Conservation (phyloP, 1,284 basidiomycete species). For the Ustilago nuda region DNA sequence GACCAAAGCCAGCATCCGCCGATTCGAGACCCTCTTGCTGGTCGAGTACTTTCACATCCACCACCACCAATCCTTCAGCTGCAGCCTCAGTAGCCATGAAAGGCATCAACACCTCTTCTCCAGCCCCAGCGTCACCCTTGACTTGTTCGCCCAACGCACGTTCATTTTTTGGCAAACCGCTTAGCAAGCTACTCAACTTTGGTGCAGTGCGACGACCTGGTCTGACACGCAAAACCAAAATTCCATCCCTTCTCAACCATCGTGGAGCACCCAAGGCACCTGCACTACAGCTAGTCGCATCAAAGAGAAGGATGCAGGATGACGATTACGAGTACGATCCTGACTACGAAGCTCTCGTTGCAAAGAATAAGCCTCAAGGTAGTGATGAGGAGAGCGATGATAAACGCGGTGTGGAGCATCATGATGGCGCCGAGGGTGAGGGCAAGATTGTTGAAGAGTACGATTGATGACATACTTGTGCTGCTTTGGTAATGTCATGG, state of each 20-base stretch:
- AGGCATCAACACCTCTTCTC: constrained; percentile 16
- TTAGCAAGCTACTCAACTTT: constrained; percentile 23
- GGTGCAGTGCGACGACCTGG: constrained; percentile 39
- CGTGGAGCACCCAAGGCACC: constrained; percentile 38
- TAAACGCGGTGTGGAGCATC: neutral
- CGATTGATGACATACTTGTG: constrained; percentile 3
- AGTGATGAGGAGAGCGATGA: constrained; percentile 13
- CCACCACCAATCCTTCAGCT: neutral
- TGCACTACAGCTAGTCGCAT: constrained; percentile 14
- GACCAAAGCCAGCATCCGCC: neutral
- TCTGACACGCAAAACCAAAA: constrained; percentile 48
- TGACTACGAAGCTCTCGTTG: constrained; percentile 45
- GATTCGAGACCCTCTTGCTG: neutral
- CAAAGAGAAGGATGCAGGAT: constrained; percentile 41
- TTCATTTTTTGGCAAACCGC: constrained; percentile 49
- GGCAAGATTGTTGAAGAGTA: constrained; percentile 10
- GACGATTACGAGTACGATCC: constrained; percentile 53
- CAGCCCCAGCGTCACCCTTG: neutral
- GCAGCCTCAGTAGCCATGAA: constrained; percentile 33
- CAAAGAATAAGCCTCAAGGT: constrained; percentile 17
- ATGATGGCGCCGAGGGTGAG: neutral
- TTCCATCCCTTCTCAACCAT: constrained; percentile 44
- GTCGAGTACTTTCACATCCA: neutral
- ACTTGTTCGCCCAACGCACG: constrained; percentile 12
- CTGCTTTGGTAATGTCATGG: neutral